Evolutionary conservation across 2,329 filamentous ascomycete genomes (phyloP), one percentile per base, ranked within the genome.

Genomic region (Colletotrichum scovillei): DNA sequence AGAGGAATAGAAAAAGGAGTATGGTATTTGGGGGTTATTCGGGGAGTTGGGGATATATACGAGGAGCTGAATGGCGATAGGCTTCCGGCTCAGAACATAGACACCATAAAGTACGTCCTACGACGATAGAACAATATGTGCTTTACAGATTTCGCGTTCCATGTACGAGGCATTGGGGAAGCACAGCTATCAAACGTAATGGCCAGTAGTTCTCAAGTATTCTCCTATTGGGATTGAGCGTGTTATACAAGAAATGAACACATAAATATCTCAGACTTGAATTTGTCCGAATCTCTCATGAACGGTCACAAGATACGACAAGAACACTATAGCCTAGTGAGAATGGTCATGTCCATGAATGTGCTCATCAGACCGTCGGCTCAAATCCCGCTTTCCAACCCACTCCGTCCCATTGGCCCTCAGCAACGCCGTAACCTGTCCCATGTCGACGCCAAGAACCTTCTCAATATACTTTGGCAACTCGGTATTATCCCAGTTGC

Each of bases 401-500:
- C 78, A 80, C 38, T 69, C 75, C 12, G 73, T 74, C 22, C 78
- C 78, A 32, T 76, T 69, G 38, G 73, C 64, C 16, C 77, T 75
- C 53, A 80, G 72, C 30, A 67, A 58, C 32, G 69, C 60, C 3
- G 78, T 80, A 14, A 74, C 75, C 28, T 76, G 70, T 11, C 62
- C 53, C 69, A 79, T 68, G 63, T 73, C 73, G 22, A 80, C 49
- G 16, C 75, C 75, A 5, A 80, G 76, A 9, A 72, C 76, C 59
- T 75, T 70, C 60, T 77, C 78, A 19, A 79, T 72, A 63, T 80
- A 78, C 26, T 52, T 67, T 19, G 78, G 76, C 16, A 80, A 74
- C 69, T 78, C 75, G 26, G 72, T 79, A 73, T 80, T 80, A 73
- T 80, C 73, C 57, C 75, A 75, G 75, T 76, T 78, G 28, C 67